Percentiles rank a stretch among this genome's conserved stretches.
Evolutionary conservation across 352 stramenopile species (phyloP).

Genomic region (Phytopythium ostracodes): DNA sequence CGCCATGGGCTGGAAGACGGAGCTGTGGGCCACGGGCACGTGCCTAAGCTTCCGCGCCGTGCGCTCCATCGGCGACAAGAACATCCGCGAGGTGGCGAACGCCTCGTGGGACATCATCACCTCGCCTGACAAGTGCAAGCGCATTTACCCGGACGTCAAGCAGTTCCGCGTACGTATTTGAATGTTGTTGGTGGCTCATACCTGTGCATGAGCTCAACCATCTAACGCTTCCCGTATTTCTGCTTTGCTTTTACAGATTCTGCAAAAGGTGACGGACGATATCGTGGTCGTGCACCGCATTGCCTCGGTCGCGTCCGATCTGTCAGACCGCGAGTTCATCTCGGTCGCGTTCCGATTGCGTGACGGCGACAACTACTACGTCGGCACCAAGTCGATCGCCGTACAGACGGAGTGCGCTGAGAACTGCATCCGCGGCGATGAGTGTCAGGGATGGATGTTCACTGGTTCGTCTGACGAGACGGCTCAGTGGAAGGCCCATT

Average conservation of each 20-base stretch:
- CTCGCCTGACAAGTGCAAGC: slow-evolving; percentile 77
- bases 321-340: slow-evolving; percentile 76
- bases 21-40: slow-evolving; percentile 73
- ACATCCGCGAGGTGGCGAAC: slow-evolving; percentile 66
- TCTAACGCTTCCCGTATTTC: neutral
- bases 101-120: slow-evolving; percentile 83
- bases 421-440: slow-evolving; percentile 78
- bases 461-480: slow-evolving; percentile 61
- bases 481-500: slow-evolving; percentile 70
- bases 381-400: slow-evolving; percentile 69
- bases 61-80: slow-evolving; percentile 59
- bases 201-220: neutral
- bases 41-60: slow-evolving; percentile 73
- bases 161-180: slow-evolving; percentile 56
- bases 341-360: slow-evolving; percentile 70
- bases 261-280: slow-evolving; percentile 83
- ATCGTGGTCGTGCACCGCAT: slow-evolving; percentile 80
- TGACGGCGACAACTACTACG: slow-evolving; percentile 76
- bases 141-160: slow-evolving; percentile 82
- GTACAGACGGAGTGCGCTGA: slow-evolving; percentile 68
- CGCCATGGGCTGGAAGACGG: slow-evolving; percentile 83
- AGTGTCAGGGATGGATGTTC: slow-evolving; percentile 84
- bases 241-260: slow-evolving; percentile 24
- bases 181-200: neutral
- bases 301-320: slow-evolving; percentile 62